These are phyloP conservation scores for Euphorbia pulcherrima DNA, from an alignment of 345 rosid species.

Conservation along the genomic window DNA sequence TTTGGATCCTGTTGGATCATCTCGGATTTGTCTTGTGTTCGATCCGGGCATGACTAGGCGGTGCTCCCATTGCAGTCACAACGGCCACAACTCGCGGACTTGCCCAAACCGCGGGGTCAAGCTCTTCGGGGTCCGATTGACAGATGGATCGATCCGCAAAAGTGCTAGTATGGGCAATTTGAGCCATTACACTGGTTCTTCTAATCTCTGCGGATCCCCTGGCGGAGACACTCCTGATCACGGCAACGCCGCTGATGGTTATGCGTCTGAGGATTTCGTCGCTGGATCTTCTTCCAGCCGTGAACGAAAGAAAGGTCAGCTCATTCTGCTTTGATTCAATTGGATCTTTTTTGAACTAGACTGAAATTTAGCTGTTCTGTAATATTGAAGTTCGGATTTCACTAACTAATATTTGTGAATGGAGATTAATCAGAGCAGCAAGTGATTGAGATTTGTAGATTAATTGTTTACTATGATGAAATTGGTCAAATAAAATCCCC, in stretches of 20 bases:
- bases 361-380: background rate
- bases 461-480: background rate
- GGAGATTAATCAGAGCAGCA: background rate
- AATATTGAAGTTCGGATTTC: background rate
- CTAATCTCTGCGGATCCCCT: slow-evolving; percentile 14
- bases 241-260: slow-evolving; percentile 58
- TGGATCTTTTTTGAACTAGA: too few species aligned
- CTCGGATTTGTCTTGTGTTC: background rate
- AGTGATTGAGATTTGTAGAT: background rate
- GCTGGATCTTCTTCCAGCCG: slow-evolving; percentile 90
- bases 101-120: slow-evolving; percentile 35
- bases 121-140: slow-evolving; percentile 34
- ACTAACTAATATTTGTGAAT: background rate
- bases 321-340: background rate
- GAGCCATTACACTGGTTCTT: slow-evolving; percentile 26
- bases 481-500: too few species aligned
- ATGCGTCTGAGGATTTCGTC: slow-evolving; percentile 93
- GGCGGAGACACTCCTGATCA: slow-evolving; percentile 57
- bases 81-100: slow-evolving; percentile 36
- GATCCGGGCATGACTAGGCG: slow-evolving; percentile 30
- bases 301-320: slow-evolving; percentile 88
- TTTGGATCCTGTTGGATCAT: slow-evolving; percentile 11
- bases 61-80: slow-evolving; percentile 40
- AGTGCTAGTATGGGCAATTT: slow-evolving; percentile 37
- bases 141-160: slow-evolving; percentile 49